Evolutionary conservation across 139 green algal genomes (phyloP).

Genomic region (Spirogloea muscicola): DNA sequence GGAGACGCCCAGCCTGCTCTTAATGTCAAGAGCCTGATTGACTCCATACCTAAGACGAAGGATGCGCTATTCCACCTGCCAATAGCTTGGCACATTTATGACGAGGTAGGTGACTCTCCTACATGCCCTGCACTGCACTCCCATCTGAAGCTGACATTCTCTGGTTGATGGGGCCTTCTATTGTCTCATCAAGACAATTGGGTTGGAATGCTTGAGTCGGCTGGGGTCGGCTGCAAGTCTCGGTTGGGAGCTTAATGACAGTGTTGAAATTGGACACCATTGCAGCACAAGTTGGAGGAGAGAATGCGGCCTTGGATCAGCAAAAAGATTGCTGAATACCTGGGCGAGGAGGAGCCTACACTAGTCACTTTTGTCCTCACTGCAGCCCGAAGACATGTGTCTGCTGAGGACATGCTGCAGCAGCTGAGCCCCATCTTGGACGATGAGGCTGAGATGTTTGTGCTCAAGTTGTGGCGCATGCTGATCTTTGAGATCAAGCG

Average conservation of each 20-base stretch:
- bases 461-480: constrained; percentile 86
- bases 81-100: constrained; percentile 74
- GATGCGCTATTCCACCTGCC: constrained; percentile 64
- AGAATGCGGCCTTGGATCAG: constrained; percentile 62
- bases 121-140: too few species aligned
- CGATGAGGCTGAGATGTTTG: constrained; percentile 76
- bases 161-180: constrained; percentile 42
- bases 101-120: constrained; percentile 50
- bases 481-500: constrained; percentile 76
- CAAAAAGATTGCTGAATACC: constrained; percentile 69
- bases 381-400: constrained; percentile 51
- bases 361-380: constrained; percentile 71
- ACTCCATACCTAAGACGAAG: constrained; percentile 67
- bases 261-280: too few species aligned
- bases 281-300: constrained; percentile 34
- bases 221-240: too few species aligned
- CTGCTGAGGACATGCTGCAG: constrained; percentile 51
- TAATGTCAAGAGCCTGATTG: constrained; percentile 67
- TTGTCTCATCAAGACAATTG: too few species aligned
- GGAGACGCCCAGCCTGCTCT: constrained; percentile 7
- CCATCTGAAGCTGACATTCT: too few species aligned
- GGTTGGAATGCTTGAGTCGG: too few species aligned
- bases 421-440: constrained; percentile 73
- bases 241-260: too few species aligned
- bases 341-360: constrained; percentile 66